Conservation (phyloP, 2,329 filamentous ascomycete genomes). For the Rhinocladiella mackenziei region DNA sequence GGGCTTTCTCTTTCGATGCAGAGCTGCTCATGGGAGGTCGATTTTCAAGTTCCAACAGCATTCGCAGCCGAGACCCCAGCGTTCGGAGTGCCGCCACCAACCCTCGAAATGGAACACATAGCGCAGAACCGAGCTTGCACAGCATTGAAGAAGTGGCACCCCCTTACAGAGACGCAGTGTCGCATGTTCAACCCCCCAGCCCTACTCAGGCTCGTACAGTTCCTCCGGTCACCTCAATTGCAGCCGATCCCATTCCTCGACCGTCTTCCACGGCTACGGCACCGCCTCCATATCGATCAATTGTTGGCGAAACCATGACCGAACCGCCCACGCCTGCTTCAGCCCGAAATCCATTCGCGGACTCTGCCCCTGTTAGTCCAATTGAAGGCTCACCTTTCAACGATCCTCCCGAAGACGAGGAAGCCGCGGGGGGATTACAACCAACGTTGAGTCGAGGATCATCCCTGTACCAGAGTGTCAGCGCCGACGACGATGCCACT, state of each 20-base stretch:
- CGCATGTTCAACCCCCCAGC: slow-evolving; percentile 15
- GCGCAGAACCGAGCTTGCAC: slow-evolving; percentile 24
- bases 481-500: slow-evolving; percentile 16
- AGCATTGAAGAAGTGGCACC: slow-evolving; percentile 30
- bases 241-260: slow-evolving; percentile 22
- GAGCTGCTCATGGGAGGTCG: slow-evolving; percentile 30
- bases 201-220: slow-evolving; percentile 9
- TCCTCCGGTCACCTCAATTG: slow-evolving; percentile 5
- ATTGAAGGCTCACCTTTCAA: slow-evolving; percentile 28
- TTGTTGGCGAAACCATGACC: slow-evolving; percentile 5
- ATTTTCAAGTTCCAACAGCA: slow-evolving; percentile 29
- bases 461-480: slow-evolving; percentile 23
- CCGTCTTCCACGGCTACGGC: slow-evolving; percentile 26
- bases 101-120: slow-evolving; percentile 15
- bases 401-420: slow-evolving; percentile 21
- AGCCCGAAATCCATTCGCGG: slow-evolving; percentile 25
- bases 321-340: slow-evolving; percentile 11
- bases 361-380: slow-evolving; percentile 25
- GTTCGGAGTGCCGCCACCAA: slow-evolving; percentile 18
- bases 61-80: slow-evolving; percentile 27
- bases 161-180: slow-evolving; percentile 28
- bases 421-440: background rate
- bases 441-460: slow-evolving; percentile 24
- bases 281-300: slow-evolving; percentile 25
- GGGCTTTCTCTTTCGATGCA: slow-evolving; percentile 29